phyloP scores from a whole-genome alignment of 169 alveolate species.

The Eimeria necatrix region DNA sequence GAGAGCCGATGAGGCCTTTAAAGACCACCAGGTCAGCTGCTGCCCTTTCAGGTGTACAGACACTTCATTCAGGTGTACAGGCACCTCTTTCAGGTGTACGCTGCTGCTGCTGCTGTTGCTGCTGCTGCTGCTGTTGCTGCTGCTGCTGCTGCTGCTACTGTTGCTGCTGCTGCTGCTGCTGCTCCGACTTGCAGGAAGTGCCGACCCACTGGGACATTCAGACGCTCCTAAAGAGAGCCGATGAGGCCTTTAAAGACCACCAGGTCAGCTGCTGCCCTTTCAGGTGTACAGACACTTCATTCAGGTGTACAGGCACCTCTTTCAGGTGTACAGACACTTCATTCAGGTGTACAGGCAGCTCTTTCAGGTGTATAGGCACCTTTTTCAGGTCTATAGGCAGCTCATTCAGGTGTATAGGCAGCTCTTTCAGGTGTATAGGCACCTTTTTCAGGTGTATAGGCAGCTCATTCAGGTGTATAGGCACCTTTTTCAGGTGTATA shows the following conservation, averaged over 20 bases:
- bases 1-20: not conserved
- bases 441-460: not conserved
- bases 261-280: not conserved
- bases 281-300: not conserved
- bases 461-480: not conserved
- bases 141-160: not conserved
- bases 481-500: not conserved
- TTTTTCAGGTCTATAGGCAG: conserved; percentile 41
- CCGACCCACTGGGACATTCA: not conserved
- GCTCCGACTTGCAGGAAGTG: not conserved
- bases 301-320: not conserved
- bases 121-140: not conserved
- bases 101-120: not conserved
- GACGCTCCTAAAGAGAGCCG: not conserved
- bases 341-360: too few species aligned
- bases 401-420: not conserved
- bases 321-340: not conserved
- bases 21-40: not conserved
- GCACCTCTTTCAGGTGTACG: not conserved
- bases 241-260: not conserved
- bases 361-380: too few species aligned
- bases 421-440: not conserved
- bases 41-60: conserved; percentile 3
- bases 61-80: not conserved
- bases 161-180: conserved; percentile 22